Evolutionary conservation across 495 filamentous ascomycete species (phyloP), one percentile per base, ranked within the genome.

Genomic region (Hamigera avellanea): DNA sequence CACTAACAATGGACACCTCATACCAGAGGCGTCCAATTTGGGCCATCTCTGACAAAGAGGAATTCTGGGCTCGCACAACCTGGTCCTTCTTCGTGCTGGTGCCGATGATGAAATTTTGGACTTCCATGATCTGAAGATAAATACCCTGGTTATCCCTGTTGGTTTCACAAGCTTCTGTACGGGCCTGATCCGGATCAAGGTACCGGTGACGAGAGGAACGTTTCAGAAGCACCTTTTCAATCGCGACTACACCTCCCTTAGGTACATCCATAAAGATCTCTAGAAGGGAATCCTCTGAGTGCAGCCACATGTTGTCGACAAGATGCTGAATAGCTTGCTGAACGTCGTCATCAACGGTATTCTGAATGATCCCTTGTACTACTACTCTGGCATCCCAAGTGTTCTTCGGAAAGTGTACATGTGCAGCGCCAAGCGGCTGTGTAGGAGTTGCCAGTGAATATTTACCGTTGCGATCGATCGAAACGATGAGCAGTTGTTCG

Each of bases 351-450:
- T 51, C 40, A 3, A n/a, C 17, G 2, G 14, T 17, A 19, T 48
- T 41, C 3, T 39, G 33, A n/a, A 34, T 41, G 13, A 18, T 17
- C 0, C 55, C 52, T 27, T 27, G 44, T 12, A 69, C 19, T 7
- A 41, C 39, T 1, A 56, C 41, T 12, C 52, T 49, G 7, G 69
- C 62, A 48, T 74, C 70, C 68, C 68, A 74, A 9, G 54, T 51
- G 2, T 54, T 43, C 3, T 42, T 53, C 1, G 69, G 67, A 32
- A 61, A 69, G 32, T 67, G 64, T 1, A 64, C 40, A 32, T 66
- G 55, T 23, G 4, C 21, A 4, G 44, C 45, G 1, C 62, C 66
- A 0, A 57, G 39, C 0, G n/a, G 21, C 18, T 28, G 18, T 12
- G 30, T 34, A 6, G 52, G 36, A 0, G 46, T 36, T 3, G 38